These are phyloP conservation scores for Chlamydomonas incerta DNA, from an alignment of 139 green algal genomes.

Conservation along the genomic window DNA sequence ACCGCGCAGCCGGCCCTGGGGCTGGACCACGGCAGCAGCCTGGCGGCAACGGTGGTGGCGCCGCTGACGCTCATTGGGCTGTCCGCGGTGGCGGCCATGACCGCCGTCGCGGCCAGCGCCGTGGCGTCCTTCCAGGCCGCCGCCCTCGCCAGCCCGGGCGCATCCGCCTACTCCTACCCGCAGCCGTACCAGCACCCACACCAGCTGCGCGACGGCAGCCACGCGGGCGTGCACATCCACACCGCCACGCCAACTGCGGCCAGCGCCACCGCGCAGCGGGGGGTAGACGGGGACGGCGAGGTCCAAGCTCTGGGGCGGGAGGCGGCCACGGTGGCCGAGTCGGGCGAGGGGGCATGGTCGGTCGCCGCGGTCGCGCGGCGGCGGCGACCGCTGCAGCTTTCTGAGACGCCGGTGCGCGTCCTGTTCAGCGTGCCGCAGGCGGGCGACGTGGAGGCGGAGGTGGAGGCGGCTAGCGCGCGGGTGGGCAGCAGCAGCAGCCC, in stretches of 20 bases:
- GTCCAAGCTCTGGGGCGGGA: too few relatives aligned
- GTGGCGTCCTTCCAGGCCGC: not conserved
- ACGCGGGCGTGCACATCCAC: too few relatives aligned
- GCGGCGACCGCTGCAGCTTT: not conserved
- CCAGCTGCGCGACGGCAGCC: too few relatives aligned
- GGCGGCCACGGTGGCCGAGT: too few relatives aligned
- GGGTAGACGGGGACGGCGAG: too few relatives aligned
- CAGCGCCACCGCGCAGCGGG: too few relatives aligned
- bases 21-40: not conserved
- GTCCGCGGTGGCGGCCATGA: not conserved
- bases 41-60: not conserved
- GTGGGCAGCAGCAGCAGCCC: not conserved
- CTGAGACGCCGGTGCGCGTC: constrained; percentile 16
- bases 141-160: too few relatives aligned
- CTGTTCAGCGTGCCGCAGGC: not conserved
- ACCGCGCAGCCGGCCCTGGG: not conserved
- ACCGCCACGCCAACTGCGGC: too few relatives aligned
- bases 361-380: not conserved
- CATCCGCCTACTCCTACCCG: too few relatives aligned
- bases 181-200: too few relatives aligned
- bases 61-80: constrained; percentile 16
- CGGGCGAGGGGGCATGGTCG: too few relatives aligned
- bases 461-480: not conserved
- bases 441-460: not conserved
- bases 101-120: not conserved